Conservation (phyloP, 225 moss, liverwort and hornwort species). For the Antitrichia curtipendula region DNA sequence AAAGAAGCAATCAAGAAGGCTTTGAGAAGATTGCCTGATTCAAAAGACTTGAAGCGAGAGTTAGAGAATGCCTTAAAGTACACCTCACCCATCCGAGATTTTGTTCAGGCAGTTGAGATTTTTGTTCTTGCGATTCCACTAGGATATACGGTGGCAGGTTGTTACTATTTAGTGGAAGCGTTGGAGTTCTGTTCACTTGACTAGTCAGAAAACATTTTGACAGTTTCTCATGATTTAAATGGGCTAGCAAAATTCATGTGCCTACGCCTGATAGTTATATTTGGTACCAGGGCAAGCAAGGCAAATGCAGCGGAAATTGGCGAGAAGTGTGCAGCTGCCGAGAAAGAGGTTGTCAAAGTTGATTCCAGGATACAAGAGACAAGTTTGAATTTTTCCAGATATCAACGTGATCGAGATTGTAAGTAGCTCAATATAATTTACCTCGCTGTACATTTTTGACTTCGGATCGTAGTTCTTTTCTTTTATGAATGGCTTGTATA, state of each 20-base stretch:
- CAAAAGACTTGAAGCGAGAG: conserved; percentile 62
- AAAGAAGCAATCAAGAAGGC: conserved; percentile 40
- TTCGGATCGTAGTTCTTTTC: neutral
- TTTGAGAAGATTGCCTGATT: conserved; percentile 57
- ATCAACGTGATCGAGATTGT: conserved; percentile 71
- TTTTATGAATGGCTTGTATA: neutral
- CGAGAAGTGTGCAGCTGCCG: conserved; percentile 48
- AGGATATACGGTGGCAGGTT: neutral
- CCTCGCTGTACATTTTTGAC: neutral
- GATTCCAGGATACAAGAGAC: conserved; percentile 80
- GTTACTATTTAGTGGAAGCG: neutral
- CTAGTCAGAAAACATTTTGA: neutral
- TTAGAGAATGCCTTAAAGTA: conserved; percentile 60
- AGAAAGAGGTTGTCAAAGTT: conserved; percentile 64
- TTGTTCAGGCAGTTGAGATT: neutral
- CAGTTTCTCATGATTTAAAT: neutral
- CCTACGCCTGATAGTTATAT: neutral
- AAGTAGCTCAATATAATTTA: conserved; percentile 10
- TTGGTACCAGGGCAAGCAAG: conserved; percentile 50
- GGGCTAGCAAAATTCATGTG: neutral
- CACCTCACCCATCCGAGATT: neutral
- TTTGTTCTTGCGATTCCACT: neutral
- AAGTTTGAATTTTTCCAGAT: conserved; percentile 40
- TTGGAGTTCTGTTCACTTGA: neutral
- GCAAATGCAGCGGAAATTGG: conserved; percentile 23